Conservation (phyloP, 345 rosid species). For the Theobroma cacao region DNA sequence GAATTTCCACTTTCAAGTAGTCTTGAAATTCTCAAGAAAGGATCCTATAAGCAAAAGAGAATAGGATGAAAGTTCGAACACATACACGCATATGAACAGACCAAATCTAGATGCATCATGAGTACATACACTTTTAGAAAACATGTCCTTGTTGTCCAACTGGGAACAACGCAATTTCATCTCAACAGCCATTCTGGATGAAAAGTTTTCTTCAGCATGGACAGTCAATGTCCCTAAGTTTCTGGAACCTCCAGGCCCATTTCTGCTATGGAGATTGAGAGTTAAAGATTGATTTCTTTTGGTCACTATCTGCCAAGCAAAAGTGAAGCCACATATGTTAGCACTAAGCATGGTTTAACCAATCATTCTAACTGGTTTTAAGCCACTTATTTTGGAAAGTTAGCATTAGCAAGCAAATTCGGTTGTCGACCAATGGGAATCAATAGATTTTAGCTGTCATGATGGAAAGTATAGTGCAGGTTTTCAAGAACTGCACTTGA, state of each 20-base stretch:
- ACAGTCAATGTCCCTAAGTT: conserved; percentile 56
- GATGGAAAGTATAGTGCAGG: not conserved
- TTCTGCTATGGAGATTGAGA: conserved; percentile 42
- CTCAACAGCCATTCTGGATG: conserved; percentile 60
- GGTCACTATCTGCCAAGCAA: conserved; percentile 61
- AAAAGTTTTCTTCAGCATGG: conserved; percentile 68
- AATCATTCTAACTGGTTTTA: not conserved
- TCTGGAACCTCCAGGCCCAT: conserved; percentile 36
- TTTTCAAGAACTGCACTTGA: not conserved
- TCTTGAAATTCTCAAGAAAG: conserved; percentile 83
- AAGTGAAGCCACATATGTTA: not conserved
- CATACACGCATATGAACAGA: not conserved
- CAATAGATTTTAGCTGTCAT: not conserved
- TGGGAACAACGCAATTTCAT: conserved; percentile 45
- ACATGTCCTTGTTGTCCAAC: conserved; percentile 68
- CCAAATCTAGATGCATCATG: not conserved
- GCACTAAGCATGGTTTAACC: not conserved
- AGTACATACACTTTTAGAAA: conserved; percentile 73
- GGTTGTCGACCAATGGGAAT: not conserved
- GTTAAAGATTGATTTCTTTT: conserved; percentile 46
- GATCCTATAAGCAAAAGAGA: conserved; percentile 51
- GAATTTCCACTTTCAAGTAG: conserved; percentile 46
- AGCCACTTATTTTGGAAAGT: not conserved
- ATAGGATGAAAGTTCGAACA: not conserved
- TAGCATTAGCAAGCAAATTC: not conserved